These are phyloP conservation scores for Pterocarpus santalinus DNA, from an alignment of 306 rosid genomes.

Conservation along the genomic window DNA sequence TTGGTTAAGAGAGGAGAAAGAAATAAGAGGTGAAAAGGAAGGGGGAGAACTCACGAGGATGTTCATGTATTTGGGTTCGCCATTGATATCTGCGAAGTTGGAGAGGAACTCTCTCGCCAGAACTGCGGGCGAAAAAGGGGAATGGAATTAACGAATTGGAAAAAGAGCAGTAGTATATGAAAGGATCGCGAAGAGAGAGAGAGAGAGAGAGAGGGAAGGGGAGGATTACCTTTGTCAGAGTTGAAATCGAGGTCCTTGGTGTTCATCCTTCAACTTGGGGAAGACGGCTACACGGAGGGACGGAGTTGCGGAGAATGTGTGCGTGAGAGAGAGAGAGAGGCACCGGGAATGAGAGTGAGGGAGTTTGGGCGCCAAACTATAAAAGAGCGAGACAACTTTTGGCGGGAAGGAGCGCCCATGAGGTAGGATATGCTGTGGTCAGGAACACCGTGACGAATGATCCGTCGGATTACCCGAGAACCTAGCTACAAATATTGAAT, in stretches of 20 bases:
- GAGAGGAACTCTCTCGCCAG: conserved; percentile 84
- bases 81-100: conserved; percentile 73
- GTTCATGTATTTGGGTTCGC: conserved; percentile 78
- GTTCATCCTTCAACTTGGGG: conserved; percentile 54
- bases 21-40: background rate
- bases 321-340: conserved; percentile 13
- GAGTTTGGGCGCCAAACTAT: conserved; percentile 69
- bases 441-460: background rate
- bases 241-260: conserved; percentile 62
- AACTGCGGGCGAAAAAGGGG: conserved; percentile 46
- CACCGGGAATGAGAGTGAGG: background rate
- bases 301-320: background rate
- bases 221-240: conserved; percentile 72
- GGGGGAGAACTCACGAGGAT: conserved; percentile 64
- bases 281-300: conserved; percentile 11
- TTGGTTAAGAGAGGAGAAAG: background rate
- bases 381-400: conserved; percentile 44
- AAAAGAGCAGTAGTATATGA: background rate
- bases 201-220: background rate
- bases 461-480: background rate
- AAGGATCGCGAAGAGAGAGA: background rate
- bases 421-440: conserved; percentile 16
- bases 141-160: background rate
- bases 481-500: too few species aligned
- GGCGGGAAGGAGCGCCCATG: conserved; percentile 73